Evolutionary conservation across 371 early-diverging fungal species (phyloP).

Genomic region (Rhizomucor miehei): DNA sequence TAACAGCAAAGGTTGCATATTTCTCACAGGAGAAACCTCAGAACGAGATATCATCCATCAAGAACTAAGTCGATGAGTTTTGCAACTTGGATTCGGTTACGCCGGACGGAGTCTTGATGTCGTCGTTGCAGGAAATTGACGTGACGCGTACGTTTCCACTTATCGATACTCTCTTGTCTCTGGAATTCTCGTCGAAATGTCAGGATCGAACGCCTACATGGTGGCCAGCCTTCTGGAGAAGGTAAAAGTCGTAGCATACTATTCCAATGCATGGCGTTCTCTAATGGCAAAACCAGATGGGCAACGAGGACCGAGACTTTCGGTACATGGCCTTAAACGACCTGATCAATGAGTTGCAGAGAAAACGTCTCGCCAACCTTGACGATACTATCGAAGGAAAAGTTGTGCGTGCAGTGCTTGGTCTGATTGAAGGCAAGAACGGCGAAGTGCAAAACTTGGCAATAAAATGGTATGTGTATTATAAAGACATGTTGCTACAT

Average conservation of each 20-base stretch:
- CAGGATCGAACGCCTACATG: slow-evolving; percentile 61
- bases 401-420: slow-evolving; percentile 68
- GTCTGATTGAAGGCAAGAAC: slow-evolving; percentile 80
- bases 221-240: slow-evolving; percentile 65
- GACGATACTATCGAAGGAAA: slow-evolving; percentile 67
- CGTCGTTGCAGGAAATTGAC: no score
- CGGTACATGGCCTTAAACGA: slow-evolving; percentile 94
- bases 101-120: no score
- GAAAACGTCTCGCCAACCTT: slow-evolving; percentile 45
- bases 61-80: no score
- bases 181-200: slow-evolving; percentile 14
- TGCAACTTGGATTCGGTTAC: no score
- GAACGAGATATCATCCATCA: no score
- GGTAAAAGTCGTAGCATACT: slow-evolving; percentile 25
- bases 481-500: neutral
- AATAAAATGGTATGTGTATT: slow-evolving; percentile 69
- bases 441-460: slow-evolving; percentile 93
- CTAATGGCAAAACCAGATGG: slow-evolving; percentile 53
- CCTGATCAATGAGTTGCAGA: slow-evolving; percentile 73
- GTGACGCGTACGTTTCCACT: no score
- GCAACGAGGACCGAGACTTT: slow-evolving; percentile 82
- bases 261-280: neutral
- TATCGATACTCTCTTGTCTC: no score
- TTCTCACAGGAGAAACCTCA: no score
- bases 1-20: no score